Percentiles rank a stretch among this genome's conserved stretches.
These are phyloP conservation scores for Oidiodendron maius DNA, from an alignment of 495 filamentous ascomycete species.

Conservation along the genomic window DNA sequence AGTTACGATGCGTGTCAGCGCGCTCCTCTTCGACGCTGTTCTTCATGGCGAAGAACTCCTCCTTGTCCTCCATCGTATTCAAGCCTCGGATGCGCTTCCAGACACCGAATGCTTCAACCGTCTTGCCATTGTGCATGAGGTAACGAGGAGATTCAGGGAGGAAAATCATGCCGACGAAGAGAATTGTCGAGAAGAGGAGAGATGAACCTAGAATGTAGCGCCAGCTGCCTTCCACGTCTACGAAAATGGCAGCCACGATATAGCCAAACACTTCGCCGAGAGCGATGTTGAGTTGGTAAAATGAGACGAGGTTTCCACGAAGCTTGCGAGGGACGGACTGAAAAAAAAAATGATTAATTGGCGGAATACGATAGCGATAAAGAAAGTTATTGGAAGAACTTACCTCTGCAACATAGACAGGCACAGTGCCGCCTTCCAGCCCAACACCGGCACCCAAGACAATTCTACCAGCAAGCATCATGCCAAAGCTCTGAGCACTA, in stretches of 20 bases:
- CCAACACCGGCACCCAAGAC: slow-evolving; percentile 56
- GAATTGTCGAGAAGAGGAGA: slow-evolving; percentile 54
- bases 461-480: slow-evolving; percentile 55
- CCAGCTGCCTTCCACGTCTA: slow-evolving; percentile 54
- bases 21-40: slow-evolving; percentile 42
- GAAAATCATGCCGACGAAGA: slow-evolving; percentile 55
- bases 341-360: too few species aligned
- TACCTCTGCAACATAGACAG: slow-evolving; percentile 48
- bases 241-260: slow-evolving; percentile 55
- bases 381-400: too few species aligned
- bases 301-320: slow-evolving; percentile 55
- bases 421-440: slow-evolving; percentile 55
- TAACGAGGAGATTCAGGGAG: slow-evolving; percentile 69
- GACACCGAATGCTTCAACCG: slow-evolving; percentile 58
- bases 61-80: slow-evolving; percentile 42
- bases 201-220: slow-evolving; percentile 58
- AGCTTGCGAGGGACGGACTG: slow-evolving; percentile 43
- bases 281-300: slow-evolving; percentile 60
- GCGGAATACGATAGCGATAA: too few species aligned
- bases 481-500: slow-evolving; percentile 49
- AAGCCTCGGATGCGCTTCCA: slow-evolving; percentile 57
- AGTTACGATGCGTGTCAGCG: slow-evolving; percentile 17
- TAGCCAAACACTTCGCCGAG: slow-evolving; percentile 58
- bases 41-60: slow-evolving; percentile 58
- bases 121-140: slow-evolving; percentile 58